Evolutionary conservation across 768 basidiomycete species (phyloP).

Genomic region (Kwoniella sp.): DNA sequence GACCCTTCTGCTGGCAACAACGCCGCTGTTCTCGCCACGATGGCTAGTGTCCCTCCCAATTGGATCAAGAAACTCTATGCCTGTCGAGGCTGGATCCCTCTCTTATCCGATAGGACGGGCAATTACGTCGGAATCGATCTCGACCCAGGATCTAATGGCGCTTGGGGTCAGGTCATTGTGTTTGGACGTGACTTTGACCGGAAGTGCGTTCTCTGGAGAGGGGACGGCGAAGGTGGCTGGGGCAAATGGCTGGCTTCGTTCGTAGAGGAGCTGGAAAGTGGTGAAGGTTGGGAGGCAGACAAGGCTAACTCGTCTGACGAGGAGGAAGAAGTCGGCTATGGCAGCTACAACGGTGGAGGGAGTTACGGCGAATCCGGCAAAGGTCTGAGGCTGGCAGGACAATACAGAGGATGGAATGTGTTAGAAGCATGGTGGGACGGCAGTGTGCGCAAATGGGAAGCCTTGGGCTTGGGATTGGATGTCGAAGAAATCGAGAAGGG

Average conservation of each 20-base stretch:
- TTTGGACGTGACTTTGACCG: conserved; percentile 99
- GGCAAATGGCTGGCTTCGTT: conserved; percentile 89
- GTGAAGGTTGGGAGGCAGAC: conserved; percentile 84
- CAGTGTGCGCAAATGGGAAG: conserved; percentile 83
- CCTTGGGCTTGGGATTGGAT: conserved; percentile 70
- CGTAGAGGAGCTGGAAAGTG: conserved; percentile 86
- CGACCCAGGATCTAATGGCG: conserved; percentile 68
- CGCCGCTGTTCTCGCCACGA: conserved; percentile 67
- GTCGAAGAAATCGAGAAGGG: conserved; percentile 52
- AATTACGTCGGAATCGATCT: conserved; percentile 97
- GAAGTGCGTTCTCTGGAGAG: conserved; percentile 91
- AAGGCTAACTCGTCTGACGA: conserved; percentile 49
- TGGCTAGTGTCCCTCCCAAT: conserved; percentile 84
- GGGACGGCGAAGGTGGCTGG: conserved; percentile 90
- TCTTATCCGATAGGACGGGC: conserved; percentile 87
- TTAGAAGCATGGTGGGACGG: conserved; percentile 91
- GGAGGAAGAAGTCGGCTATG: conserved; percentile 56
- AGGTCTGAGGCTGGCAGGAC: conserved; percentile 74
- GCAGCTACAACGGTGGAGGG: conserved; percentile 57
- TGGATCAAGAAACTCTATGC: conserved; percentile 92
- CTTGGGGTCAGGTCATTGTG: conserved; percentile 89
- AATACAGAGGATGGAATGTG: conserved; percentile 89
- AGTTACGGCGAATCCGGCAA: conserved; percentile 71
- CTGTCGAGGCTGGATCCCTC: conserved; percentile 93
- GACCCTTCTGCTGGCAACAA: conserved; percentile 86